Percentiles rank a stretch among this genome's conserved stretches.
Conservation (phyloP, 129 eudicot species). For the Solidago caesia region DNA sequence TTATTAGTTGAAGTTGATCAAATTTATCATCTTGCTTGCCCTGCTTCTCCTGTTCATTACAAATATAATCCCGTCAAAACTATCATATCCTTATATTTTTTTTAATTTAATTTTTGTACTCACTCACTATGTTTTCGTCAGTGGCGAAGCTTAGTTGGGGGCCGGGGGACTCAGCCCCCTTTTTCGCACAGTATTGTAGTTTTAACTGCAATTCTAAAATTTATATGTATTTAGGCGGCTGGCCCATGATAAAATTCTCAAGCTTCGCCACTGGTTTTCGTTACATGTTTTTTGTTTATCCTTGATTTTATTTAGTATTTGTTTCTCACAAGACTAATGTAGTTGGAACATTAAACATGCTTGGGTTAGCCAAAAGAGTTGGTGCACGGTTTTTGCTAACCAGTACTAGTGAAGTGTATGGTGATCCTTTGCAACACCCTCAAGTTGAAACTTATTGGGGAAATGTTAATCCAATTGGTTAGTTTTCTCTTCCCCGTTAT, state of each 20-base stretch:
- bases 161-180: too few species aligned
- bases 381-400: slow-evolving; percentile 86
- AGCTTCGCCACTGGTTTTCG: too few species aligned
- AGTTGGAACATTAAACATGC: slow-evolving; percentile 86
- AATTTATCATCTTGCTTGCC: slow-evolving; percentile 22
- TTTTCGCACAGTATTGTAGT: too few species aligned
- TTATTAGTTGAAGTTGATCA: slow-evolving; percentile 22
- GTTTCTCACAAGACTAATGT: slow-evolving; percentile 74
- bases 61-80: slow-evolving; percentile 7
- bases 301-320: slow-evolving; percentile 31
- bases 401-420: slow-evolving; percentile 88
- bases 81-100: slow-evolving; percentile 19
- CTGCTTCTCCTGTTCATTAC: slow-evolving; percentile 21
- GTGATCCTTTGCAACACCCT: slow-evolving; percentile 83
- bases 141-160: too few species aligned
- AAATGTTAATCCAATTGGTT: not conserved
- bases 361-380: slow-evolving; percentile 80
- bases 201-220: not conserved
- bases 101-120: slow-evolving; percentile 20
- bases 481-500: too few species aligned
- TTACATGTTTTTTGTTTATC: slow-evolving; percentile 8
- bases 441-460: slow-evolving; percentile 22
- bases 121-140: not conserved
- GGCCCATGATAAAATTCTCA: too few species aligned
- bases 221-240: not conserved